Conservation (phyloP, 2,329 filamentous ascomycete genomes). For the Hymenoscyphus occultus region DNA sequence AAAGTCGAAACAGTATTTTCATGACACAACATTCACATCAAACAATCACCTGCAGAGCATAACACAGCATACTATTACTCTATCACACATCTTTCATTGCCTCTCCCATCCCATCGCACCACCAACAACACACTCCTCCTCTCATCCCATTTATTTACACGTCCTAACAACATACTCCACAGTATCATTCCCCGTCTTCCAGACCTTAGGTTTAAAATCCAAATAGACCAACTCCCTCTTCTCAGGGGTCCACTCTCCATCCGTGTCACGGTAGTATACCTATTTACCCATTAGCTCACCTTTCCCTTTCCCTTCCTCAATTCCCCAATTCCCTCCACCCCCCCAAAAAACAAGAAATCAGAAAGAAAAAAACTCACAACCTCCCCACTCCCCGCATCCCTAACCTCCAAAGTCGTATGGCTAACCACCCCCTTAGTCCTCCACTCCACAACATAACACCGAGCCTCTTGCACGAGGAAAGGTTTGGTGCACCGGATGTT, state of each 20-base stretch:
- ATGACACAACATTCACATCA: too few species aligned
- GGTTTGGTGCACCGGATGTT: slow-evolving; percentile 37
- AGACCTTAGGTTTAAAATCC: slow-evolving; percentile 47
- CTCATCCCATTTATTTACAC: slow-evolving; percentile 31
- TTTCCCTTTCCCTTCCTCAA: neutral
- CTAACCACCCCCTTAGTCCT: slow-evolving; percentile 39
- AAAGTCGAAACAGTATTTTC: too few species aligned
- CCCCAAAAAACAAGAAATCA: neutral
- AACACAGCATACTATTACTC: too few species aligned
- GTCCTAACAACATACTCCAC: slow-evolving; percentile 43
- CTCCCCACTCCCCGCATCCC: slow-evolving; percentile 40
- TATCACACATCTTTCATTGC: too few species aligned
- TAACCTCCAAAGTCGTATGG: slow-evolving; percentile 42
- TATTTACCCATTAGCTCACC: slow-evolving; percentile 23
- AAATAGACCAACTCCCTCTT: slow-evolving; percentile 46
- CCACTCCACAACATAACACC: slow-evolving; percentile 43
- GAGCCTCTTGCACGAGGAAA: slow-evolving; percentile 40
- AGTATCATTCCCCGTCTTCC: slow-evolving; percentile 43
- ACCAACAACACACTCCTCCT: neutral
- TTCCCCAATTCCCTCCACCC: too few species aligned
- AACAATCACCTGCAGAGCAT: too few species aligned
- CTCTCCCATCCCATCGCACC: neutral
- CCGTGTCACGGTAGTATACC: slow-evolving; percentile 45
- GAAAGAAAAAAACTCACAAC: neutral
- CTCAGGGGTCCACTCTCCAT: slow-evolving; percentile 45